Evolutionary conservation across 2,329 filamentous ascomycete genomes (phyloP).

Genomic region (Trichoderma atroviride): DNA sequence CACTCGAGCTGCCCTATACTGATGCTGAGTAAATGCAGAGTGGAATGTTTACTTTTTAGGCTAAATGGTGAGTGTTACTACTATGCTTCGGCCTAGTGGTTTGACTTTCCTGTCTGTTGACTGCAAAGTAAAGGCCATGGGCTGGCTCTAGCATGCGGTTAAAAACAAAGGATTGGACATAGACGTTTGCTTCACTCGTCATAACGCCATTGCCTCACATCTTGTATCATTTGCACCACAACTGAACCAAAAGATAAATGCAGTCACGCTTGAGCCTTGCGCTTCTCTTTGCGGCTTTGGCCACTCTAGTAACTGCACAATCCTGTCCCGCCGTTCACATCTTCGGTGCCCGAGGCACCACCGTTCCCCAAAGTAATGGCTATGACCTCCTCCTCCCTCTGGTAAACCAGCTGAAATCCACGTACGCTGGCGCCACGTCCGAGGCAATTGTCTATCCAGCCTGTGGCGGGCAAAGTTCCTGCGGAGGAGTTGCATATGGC

Average conservation of each 20-base stretch:
- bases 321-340: not conserved
- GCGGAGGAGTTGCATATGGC: not conserved
- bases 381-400: not conserved
- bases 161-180: not conserved
- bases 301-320: not conserved
- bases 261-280: not conserved
- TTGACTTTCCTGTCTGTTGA: not conserved
- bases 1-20: not conserved
- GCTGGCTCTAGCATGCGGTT: not conserved
- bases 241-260: not conserved
- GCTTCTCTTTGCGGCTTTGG: not conserved
- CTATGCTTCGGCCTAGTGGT: not conserved
- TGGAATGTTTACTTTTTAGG: not conserved
- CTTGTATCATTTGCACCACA: not conserved
- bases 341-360: not conserved
- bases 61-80: not conserved
- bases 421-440: not conserved
- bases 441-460: not conserved
- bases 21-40: not conserved
- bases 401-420: not conserved
- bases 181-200: not conserved
- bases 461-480: not conserved
- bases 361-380: not conserved
- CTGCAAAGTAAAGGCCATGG: not conserved
- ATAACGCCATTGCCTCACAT: not conserved